These are phyloP conservation scores for Tuber brumale DNA, from an alignment of 495 filamentous ascomycete genomes.

Conservation along the genomic window DNA sequence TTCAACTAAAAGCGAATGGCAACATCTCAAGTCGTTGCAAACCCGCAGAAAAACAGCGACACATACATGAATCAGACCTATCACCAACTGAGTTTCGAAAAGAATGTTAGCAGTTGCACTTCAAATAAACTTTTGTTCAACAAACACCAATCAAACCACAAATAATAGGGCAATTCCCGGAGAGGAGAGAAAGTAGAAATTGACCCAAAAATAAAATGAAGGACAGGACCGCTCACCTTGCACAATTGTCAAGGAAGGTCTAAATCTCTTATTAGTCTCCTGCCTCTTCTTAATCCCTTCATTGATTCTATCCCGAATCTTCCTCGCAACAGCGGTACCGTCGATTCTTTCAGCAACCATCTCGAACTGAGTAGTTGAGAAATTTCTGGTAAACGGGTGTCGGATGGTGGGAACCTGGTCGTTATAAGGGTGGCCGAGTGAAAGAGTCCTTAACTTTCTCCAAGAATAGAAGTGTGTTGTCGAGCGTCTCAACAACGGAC, in stretches of 20 bases:
- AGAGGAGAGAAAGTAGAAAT: not conserved
- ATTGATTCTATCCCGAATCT: slow-evolving; percentile 71
- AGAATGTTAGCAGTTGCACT: not conserved
- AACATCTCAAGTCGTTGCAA: slow-evolving; percentile 5
- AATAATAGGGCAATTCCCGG: slow-evolving; percentile 10
- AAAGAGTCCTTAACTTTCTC: slow-evolving; percentile 8
- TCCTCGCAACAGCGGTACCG: slow-evolving; percentile 87
- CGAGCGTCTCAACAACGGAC: slow-evolving; percentile 24
- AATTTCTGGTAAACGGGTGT: slow-evolving; percentile 38
- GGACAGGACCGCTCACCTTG: slow-evolving; percentile 59
- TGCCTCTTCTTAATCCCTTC: slow-evolving; percentile 74
- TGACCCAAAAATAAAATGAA: not conserved
- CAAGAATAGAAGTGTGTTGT: slow-evolving; percentile 28
- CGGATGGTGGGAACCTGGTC: not conserved
- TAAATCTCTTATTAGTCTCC: slow-evolving; percentile 72
- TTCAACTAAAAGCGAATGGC: not conserved
- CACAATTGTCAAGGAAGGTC: slow-evolving; percentile 82
- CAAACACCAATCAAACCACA: slow-evolving; percentile 7
- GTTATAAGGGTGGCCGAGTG: not conserved
- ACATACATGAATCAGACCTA: slow-evolving; percentile 84
- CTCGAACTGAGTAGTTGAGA: slow-evolving; percentile 49
- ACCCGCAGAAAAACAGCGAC: slow-evolving; percentile 9
- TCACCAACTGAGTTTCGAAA: slow-evolving; percentile 58
- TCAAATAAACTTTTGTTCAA: slow-evolving; percentile 19
- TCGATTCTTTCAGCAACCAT: slow-evolving; percentile 92